These are phyloP conservation scores for Hyaloraphidium curvatum DNA, from an alignment of 192 early-diverging fungal species.

Conservation along the genomic window DNA sequence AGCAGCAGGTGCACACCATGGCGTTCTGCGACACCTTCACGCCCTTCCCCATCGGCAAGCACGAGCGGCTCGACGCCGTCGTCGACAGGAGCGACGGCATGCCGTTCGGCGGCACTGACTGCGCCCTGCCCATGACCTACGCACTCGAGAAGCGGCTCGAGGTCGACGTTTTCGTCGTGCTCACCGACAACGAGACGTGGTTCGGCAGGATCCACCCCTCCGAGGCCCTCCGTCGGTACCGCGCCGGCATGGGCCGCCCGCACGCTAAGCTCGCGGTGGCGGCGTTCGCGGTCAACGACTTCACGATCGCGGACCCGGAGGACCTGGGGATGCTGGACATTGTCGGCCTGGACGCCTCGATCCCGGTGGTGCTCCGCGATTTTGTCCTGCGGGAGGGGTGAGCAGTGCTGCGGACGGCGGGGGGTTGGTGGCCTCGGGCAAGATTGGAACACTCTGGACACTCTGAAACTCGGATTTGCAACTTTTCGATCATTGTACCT, in stretches of 20 bases:
- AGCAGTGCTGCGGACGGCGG: not conserved
- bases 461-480: no score
- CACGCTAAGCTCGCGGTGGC: conserved; percentile 12
- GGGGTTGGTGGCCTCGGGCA: no score
- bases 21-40: conserved; percentile 5
- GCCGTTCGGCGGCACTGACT: conserved; percentile 11
- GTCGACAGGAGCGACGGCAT: not conserved
- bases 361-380: not conserved
- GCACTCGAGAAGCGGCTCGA: conserved; percentile 7
- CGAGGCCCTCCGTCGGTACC: conserved; percentile 7
- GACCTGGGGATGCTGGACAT: conserved; percentile 12
- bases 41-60: not conserved
- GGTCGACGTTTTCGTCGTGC: conserved; percentile 12
- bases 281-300: conserved; percentile 7
- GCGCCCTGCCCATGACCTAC: conserved; percentile 10
- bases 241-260: conserved; percentile 7
- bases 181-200: conserved; percentile 14
- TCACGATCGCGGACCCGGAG: conserved; percentile 13
- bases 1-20: not conserved
- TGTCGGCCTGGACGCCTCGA: conserved; percentile 8
- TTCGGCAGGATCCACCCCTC: conserved; percentile 9
- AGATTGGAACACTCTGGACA: no score
- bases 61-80: not conserved
- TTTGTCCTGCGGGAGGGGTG: conserved; percentile 6
- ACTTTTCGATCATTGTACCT: no score